These are phyloP conservation scores for Camillea tinctor DNA, from an alignment of 2,329 filamentous ascomycete species.

Conservation along the genomic window DNA sequence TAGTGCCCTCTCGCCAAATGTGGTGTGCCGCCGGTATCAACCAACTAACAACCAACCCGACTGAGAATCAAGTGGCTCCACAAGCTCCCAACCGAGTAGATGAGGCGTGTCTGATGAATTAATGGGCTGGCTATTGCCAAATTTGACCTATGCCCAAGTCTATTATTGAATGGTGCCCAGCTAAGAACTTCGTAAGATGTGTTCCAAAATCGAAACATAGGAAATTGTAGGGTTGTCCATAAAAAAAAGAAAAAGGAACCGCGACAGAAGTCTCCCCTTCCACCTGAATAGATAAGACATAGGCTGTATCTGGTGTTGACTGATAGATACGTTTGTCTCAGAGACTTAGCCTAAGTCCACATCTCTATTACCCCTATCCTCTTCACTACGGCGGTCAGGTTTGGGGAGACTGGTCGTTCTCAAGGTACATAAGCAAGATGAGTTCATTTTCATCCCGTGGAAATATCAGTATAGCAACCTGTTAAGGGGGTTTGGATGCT, in stretches of 20 bases:
- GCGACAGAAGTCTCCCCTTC: too few species aligned
- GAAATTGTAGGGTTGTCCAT: background rate
- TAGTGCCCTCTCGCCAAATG: background rate
- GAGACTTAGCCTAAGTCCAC: constrained; percentile 3
- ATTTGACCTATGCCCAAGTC: background rate
- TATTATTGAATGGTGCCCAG: background rate
- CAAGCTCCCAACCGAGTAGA: constrained; percentile 2
- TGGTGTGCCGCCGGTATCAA: background rate
- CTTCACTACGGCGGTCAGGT: too few species aligned
- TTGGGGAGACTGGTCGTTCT: too few species aligned
- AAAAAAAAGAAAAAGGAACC: too few species aligned
- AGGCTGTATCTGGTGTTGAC: too few species aligned
- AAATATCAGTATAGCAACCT: background rate
- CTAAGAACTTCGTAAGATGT: background rate
- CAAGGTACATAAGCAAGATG: background rate
- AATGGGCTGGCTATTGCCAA: constrained; percentile 1
- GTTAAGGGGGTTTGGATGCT: background rate
- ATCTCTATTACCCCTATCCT: too few species aligned
- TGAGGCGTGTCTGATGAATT: background rate
- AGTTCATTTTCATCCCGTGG: background rate
- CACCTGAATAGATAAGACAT: too few species aligned
- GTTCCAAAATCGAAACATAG: background rate
- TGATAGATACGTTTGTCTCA: background rate
- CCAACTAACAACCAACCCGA: constrained; percentile 4
- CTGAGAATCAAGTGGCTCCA: constrained; percentile 3